Base-by-base conservation (phyloP, 495 filamentous ascomycete genomes). In the Astrothelium subdiscretum region DNA sequence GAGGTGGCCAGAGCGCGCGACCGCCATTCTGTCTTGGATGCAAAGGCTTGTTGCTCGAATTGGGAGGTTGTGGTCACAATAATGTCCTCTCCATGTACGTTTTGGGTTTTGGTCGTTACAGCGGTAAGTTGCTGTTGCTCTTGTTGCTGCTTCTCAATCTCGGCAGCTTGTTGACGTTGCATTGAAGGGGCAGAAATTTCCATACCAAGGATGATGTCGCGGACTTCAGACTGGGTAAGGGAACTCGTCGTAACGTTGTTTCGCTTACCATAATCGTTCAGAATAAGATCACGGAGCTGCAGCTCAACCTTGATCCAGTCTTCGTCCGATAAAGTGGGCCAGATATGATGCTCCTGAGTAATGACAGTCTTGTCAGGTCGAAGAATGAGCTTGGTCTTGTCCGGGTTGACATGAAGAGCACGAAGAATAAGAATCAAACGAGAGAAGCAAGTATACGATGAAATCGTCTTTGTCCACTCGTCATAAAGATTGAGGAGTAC, bases 261-360 rank as follows among this genome's bases (percentile, higher is more conserved):
- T 81, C 97, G 97, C 84, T 97, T 97, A 68, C 95, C 95, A 69
- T 99, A 99, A 72, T 99, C 94, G 63, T 97, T 96, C 62, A 99
- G 73, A 66, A 99, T 97, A 60, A 99, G 76, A 80, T 99, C 95
- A 68, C 95, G 85, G 58, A 99, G 77, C 71, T 96, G 90, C 62
- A 90, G 89, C 81, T 99, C 95, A 24, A 99, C 91, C 82, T 97
- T 96, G 73, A 97, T 91, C 94, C 95, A 99, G 66, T 96, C 92
- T 61, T 99, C 95, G 65, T 99, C 94, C 0, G 89, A 87, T 10
- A 99, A 77, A 2, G 89, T 85, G 1, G 95, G 95, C 95, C 95
- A 99, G 72, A 99, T 97, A 70, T 99, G 95, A 73, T 99, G 95
- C 72, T 97, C 91, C 69, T 97, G 91, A 1, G 95, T 99, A 69